Conservation (phyloP, 495 filamentous ascomycete species). For the Annulohypoxylon maeteangense region DNA sequence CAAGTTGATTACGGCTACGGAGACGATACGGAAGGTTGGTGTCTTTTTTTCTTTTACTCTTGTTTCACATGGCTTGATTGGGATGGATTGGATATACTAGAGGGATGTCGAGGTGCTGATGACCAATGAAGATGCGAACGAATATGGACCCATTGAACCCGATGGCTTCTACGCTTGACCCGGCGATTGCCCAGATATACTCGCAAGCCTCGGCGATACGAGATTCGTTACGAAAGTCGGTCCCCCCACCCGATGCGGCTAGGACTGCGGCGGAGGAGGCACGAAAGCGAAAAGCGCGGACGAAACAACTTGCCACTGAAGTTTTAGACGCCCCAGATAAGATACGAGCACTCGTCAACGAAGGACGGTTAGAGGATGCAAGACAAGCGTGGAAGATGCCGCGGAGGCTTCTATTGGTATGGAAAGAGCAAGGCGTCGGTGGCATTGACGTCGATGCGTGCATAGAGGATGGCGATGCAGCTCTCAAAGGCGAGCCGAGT, state of each 20-base stretch:
- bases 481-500: conserved; percentile 50
- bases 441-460: conserved; percentile 59
- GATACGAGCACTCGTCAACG: conserved; percentile 71
- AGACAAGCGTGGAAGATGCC: conserved; percentile 68
- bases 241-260: conserved; percentile 47
- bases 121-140: conserved; percentile 65
- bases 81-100: not conserved
- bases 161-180: conserved; percentile 75
- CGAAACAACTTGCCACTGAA: conserved; percentile 76
- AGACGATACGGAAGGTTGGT: conserved; percentile 83
- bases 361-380: conserved; percentile 70
- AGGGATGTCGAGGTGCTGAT: not conserved
- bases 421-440: conserved; percentile 63
- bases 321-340: conserved; percentile 69
- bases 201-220: conserved; percentile 76
- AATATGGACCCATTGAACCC: conserved; percentile 80
- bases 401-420: conserved; percentile 60
- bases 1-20: conserved; percentile 92
- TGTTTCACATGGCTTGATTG: not conserved
- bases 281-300: conserved; percentile 55
- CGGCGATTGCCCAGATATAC: conserved; percentile 83
- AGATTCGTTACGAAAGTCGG: conserved; percentile 58
- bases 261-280: conserved; percentile 51
- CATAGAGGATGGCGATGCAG: conserved; percentile 64
- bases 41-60: not conserved